Percentiles rank a stretch among this genome's conserved stretches.
Conservation (phyloP, 1,284 basidiomycete genomes). For the Schizopora paradoxa region DNA sequence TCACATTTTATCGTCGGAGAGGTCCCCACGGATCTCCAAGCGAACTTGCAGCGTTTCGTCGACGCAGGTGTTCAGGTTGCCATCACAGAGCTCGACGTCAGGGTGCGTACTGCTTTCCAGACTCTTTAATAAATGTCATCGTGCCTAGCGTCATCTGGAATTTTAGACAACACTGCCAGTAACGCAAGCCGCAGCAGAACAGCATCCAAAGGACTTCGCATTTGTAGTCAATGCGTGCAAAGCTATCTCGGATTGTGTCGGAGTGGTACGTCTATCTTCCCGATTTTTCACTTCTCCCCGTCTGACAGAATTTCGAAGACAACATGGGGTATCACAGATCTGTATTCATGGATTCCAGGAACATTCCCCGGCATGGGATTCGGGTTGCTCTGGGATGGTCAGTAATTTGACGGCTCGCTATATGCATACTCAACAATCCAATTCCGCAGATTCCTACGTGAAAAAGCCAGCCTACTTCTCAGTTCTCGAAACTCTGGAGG, state of each 20-base stretch:
- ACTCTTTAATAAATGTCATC: neutral
- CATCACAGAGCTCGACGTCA: neutral
- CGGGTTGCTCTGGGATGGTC: neutral
- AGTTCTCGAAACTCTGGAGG: no score
- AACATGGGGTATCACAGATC: neutral
- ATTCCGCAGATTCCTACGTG: no score
- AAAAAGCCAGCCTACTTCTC: no score
- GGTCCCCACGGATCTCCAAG: neutral
- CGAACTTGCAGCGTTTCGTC: neutral
- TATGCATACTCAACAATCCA: no score
- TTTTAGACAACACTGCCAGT: conserved; percentile 3
- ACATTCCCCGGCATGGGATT: conserved; percentile 15
- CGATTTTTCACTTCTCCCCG: no score
- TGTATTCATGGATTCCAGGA: conserved; percentile 19
- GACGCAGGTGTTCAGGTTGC: neutral
- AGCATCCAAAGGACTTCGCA: neutral
- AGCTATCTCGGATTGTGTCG: no score
- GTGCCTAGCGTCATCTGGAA: neutral
- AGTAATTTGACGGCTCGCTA: no score
- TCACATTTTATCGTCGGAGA: neutral
- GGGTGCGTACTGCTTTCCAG: neutral
- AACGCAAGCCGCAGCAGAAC: neutral
- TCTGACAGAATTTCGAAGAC: neutral
- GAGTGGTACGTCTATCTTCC: no score
- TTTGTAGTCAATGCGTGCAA: no score